Evolutionary conservation across 176 grass and related monocot genomes (phyloP).

Genomic region (Cenchrus americanus): DNA sequence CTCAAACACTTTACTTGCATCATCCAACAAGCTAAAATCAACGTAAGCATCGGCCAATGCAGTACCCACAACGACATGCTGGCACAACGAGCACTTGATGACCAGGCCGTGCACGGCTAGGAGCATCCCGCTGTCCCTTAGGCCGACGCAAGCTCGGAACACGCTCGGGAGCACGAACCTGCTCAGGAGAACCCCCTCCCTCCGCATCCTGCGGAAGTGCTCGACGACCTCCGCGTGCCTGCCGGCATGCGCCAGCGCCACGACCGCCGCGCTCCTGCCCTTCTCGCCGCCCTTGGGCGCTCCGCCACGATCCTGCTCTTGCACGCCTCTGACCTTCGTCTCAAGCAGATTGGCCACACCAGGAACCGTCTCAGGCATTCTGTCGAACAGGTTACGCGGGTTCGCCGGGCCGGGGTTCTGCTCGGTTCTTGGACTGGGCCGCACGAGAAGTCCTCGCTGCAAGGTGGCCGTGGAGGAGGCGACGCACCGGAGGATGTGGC

Average conservation of each 20-base stretch:
- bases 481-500: conserved; percentile 12
- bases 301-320: neutral
- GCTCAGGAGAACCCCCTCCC: conserved; percentile 20
- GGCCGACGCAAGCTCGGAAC: conserved; percentile 46
- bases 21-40: conserved; percentile 36
- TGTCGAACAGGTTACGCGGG: conserved; percentile 26
- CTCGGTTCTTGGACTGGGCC: neutral
- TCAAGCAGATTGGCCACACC: conserved; percentile 20
- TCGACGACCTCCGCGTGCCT: conserved; percentile 45
- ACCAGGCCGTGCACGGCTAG: conserved; percentile 45
- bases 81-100: conserved; percentile 44
- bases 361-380: conserved; percentile 35
- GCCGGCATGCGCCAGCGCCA: conserved; percentile 49
- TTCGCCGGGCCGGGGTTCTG: neutral
- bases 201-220: conserved; percentile 51
- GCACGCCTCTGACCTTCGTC: neutral
- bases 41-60: conserved; percentile 45
- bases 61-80: conserved; percentile 49
- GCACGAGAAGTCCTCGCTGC: conserved; percentile 19
- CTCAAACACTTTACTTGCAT: conserved; percentile 38
- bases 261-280: conserved; percentile 45
- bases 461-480: conserved; percentile 21
- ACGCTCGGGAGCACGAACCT: conserved; percentile 63
- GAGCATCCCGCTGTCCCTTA: conserved; percentile 37
- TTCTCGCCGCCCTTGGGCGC: conserved; percentile 18